These are phyloP conservation scores for Solanum medicagineum DNA, from an alignment of 257 asterid genomes.

Conservation along the genomic window DNA sequence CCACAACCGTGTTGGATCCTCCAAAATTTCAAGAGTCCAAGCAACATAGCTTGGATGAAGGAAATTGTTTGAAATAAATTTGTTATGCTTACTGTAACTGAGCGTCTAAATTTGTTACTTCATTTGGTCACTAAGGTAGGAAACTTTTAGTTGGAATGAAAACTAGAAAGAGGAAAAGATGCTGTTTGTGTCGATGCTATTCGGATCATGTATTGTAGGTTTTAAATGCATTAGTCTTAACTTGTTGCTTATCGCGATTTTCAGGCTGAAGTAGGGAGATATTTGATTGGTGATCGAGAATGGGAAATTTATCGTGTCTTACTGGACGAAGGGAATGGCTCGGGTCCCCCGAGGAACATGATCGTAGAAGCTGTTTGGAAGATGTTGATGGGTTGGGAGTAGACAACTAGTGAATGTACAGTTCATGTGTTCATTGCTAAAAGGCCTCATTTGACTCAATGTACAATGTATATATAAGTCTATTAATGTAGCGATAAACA, in stretches of 20 bases:
- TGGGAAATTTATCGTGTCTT: conserved; percentile 85
- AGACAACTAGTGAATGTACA: not conserved
- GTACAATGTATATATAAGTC: not conserved
- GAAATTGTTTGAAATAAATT: not conserved
- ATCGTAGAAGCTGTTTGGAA: conserved; percentile 75
- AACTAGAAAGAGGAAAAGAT: not conserved
- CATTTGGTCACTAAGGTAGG: not conserved
- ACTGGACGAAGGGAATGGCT: conserved; percentile 64
- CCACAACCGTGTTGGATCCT: not conserved
- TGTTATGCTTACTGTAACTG: not conserved
- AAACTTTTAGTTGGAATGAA: not conserved
- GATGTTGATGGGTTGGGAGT: conserved; percentile 80
- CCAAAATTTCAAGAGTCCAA: not conserved
- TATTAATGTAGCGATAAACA: not conserved
- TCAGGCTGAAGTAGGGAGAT: conserved; percentile 80
- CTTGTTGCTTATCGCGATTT: not conserved
- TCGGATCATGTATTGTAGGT: not conserved
- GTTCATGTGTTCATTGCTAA: not conserved
- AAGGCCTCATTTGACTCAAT: not conserved
- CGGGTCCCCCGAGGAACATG: conserved; percentile 30
- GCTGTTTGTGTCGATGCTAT: not conserved
- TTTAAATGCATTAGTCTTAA: not conserved
- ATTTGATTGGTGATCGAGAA: conserved; percentile 57
- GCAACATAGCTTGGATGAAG: not conserved
- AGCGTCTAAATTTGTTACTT: not conserved